Conservation (phyloP, 495 filamentous ascomycete species). For the Penicillium robsamsonii region DNA sequence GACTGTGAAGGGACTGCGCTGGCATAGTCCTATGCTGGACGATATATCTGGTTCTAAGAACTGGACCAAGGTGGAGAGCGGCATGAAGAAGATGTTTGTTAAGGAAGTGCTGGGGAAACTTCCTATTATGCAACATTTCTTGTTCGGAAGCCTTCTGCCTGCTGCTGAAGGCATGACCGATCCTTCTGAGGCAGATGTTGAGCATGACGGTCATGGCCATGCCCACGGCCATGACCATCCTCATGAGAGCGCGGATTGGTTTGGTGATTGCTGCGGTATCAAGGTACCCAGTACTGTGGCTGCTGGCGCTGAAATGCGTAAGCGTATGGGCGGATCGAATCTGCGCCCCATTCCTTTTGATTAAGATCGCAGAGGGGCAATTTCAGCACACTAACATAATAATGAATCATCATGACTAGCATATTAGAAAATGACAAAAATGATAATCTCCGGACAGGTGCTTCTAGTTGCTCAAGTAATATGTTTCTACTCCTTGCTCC, state of each 20-base stretch:
- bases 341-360: constrained; percentile 92
- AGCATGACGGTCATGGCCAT: constrained; percentile 57
- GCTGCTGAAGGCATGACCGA: constrained; percentile 77
- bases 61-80: constrained; percentile 89
- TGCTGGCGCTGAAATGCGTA: constrained; percentile 81
- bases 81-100: constrained; percentile 96
- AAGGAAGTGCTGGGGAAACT: constrained; percentile 90
- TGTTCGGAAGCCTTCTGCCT: constrained; percentile 83
- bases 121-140: constrained; percentile 97
- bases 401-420: constrained; percentile 1
- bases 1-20: constrained; percentile 90
- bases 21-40: constrained; percentile 98
- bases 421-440: background rate
- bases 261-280: constrained; percentile 98
- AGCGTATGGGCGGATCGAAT: constrained; percentile 59
- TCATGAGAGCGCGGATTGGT: constrained; percentile 52
- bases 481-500: background rate
- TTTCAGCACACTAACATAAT: background rate
- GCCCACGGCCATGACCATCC: constrained; percentile 60
- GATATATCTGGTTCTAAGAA: constrained; percentile 91
- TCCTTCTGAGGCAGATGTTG: constrained; percentile 45
- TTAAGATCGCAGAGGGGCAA: constrained; percentile 32
- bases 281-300: constrained; percentile 93
- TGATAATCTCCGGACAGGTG: background rate
- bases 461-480: background rate